Evolutionary conservation across 2,329 filamentous ascomycete genomes (phyloP), one percentile per base, ranked within the genome.

Genomic region (Penicillium sp.): DNA sequence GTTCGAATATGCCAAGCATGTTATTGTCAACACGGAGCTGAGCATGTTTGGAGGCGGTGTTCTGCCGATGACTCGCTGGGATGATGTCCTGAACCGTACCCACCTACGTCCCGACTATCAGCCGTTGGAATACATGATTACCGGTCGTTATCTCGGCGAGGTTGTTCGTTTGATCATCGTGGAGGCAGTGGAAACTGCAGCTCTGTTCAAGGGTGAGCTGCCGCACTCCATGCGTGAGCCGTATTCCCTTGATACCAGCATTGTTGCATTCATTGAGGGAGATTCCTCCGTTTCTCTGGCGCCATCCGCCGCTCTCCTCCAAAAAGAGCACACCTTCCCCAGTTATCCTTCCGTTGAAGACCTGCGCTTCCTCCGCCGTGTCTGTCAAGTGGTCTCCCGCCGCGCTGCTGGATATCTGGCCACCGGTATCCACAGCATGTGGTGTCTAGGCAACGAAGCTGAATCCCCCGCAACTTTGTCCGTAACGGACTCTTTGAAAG

Each of bases 21-120:
- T 88, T 31, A 82, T 88, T 52, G 80, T 87, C 65, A 88, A 88
- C 68, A 87, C 82, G 8, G 86, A 88, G 67, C 76, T 87, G 64
- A 87, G 84, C 75, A 87, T 88, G 85, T 87, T 87, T 61, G 86
- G 84, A 56, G 74, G 74, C 31, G 76, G 80, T 22, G 78, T 86
- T 27, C 76, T 87, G 37, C 83, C 84, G 1, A 80, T 78, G 62
- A 86, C 85, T 6, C 76, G 81, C 14, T 88, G 85, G 85, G 86
- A 88, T 61, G 82, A 87, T 8, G 65, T 79, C 29, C 75, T 88
- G 49, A 87, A 87, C 68, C 70, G 74, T 27, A 78, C 77, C 6
- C 85, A 88, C 64, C 66, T 80, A 16, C 75, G 80, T 10, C 85
- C 85, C 0, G 83, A 87, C 70, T 88, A 87, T 62, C 86, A 88